Conservation (phyloP, 2,329 filamentous ascomycete species). For the Acephala macrosclerotiorum region DNA sequence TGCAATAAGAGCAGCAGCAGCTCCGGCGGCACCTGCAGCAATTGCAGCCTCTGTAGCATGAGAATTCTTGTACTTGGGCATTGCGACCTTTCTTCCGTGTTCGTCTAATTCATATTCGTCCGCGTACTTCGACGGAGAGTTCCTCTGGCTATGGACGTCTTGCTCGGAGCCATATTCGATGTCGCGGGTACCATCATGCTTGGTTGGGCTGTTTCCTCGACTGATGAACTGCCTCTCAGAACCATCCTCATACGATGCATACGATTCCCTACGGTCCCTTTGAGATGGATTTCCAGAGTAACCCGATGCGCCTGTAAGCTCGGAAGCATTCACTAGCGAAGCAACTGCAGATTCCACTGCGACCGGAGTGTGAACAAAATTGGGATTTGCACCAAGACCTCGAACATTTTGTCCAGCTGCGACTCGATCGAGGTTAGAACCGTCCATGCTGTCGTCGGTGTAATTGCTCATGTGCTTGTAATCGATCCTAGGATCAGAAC, state of each 20-base stretch:
- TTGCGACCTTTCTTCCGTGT: conserved; percentile 42
- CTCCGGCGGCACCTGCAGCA: conserved; percentile 33
- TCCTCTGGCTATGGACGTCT: conserved; percentile 34
- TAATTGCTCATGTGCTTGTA: conserved; percentile 59
- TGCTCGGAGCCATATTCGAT: conserved; percentile 32
- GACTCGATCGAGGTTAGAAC: conserved; percentile 62
- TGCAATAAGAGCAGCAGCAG: conserved; percentile 40
- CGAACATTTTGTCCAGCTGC: conserved; percentile 74
- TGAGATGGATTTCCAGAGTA: conserved; percentile 52
- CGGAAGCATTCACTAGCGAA: conserved; percentile 82
- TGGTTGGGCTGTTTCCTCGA: conserved; percentile 53
- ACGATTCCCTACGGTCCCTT: conserved; percentile 41
- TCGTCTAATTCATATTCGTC: conserved; percentile 46
- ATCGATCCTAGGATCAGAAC: conserved; percentile 62
- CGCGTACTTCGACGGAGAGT: conserved; percentile 39
- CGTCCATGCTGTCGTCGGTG: conserved; percentile 63
- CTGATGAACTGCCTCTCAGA: conserved; percentile 45
- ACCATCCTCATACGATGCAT: conserved; percentile 45
- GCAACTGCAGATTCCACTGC: conserved; percentile 91
- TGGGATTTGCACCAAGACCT: conserved; percentile 74
- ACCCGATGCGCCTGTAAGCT: conserved; percentile 68
- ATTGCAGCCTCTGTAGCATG: conserved; percentile 40
- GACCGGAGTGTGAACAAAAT: conserved; percentile 74
- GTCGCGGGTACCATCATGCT: conserved; percentile 37
- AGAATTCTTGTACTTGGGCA: conserved; percentile 40